A percentile compares a stretch with the other conserved stretches of the same genome.
These are phyloP conservation scores for Dactylis glomerata DNA, from an alignment of 176 grass and related monocot genomes.

Conservation along the genomic window DNA sequence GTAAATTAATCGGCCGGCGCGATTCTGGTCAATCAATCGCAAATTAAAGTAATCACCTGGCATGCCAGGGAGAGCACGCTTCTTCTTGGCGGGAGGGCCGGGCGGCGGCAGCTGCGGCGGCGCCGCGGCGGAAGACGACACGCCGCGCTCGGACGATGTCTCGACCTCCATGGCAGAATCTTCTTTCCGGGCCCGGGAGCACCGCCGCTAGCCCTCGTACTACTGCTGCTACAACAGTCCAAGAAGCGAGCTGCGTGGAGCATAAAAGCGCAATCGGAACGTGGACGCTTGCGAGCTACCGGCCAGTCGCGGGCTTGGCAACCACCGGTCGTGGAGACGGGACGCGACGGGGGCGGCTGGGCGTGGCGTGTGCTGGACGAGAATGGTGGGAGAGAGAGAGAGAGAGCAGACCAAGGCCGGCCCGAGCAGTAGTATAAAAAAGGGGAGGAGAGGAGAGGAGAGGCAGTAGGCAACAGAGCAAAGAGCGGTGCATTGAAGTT, in stretches of 20 bases:
- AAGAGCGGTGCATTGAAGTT: constrained; percentile 32
- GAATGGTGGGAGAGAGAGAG: neutral
- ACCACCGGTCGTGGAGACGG: constrained; percentile 33
- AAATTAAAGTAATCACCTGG: constrained; percentile 54
- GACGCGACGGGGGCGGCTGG: neutral
- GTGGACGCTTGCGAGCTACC: constrained; percentile 20
- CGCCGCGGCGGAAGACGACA: constrained; percentile 67
- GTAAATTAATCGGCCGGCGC: neutral
- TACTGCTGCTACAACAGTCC: neutral
- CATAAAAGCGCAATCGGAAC: constrained; percentile 26
- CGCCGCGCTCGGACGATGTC: constrained; percentile 49
- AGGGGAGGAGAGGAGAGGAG: neutral
- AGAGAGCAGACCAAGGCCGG: constrained; percentile 7
- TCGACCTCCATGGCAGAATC: constrained; percentile 63
- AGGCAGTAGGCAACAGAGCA: neutral
- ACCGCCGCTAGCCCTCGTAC: neutral
- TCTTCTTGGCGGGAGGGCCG: constrained; percentile 71
- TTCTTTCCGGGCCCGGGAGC: neutral
- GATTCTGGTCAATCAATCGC: neutral
- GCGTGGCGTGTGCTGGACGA: neutral
- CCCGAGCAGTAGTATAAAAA: constrained; percentile 8
- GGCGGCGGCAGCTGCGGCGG: neutral
- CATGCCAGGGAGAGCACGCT: constrained; percentile 95
- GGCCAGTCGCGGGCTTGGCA: constrained; percentile 39
- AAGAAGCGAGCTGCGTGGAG: constrained; percentile 25